Conservation (phyloP, 2,329 filamentous ascomycete genomes). For the Neofusicoccum ribis region DNA sequence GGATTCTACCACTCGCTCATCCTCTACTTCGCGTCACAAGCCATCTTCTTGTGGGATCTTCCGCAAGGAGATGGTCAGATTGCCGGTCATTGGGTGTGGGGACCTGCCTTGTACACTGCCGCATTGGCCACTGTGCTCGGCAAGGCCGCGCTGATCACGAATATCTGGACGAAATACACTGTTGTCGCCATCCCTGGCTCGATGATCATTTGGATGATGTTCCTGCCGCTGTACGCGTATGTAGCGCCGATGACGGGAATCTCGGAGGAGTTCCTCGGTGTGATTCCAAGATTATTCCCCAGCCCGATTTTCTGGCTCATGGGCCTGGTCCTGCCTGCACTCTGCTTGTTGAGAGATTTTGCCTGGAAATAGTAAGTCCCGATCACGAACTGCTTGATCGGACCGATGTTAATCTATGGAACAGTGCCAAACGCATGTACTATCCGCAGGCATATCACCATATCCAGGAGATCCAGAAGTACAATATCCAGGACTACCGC, state of each 20-base stretch:
- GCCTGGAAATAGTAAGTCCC: slow-evolving; percentile 80
- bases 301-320: slow-evolving; percentile 91
- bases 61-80: slow-evolving; percentile 75
- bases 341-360: slow-evolving; percentile 87
- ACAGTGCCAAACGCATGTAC: slow-evolving; percentile 85
- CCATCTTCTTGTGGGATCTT: slow-evolving; percentile 80
- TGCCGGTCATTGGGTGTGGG: slow-evolving; percentile 97
- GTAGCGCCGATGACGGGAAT: slow-evolving; percentile 81
- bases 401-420: not conserved
- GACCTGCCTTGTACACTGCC: slow-evolving; percentile 88
- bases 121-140: slow-evolving; percentile 91
- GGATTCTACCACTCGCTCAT: slow-evolving; percentile 94
- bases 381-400: not conserved
- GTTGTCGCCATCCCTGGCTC: slow-evolving; percentile 93
- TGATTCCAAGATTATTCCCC: slow-evolving; percentile 76
- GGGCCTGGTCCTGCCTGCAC: slow-evolving; percentile 72
- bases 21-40: slow-evolving; percentile 80
- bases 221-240: slow-evolving; percentile 83
- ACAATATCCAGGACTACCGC: slow-evolving; percentile 98
- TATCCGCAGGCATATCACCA: slow-evolving; percentile 94
- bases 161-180: slow-evolving; percentile 98
- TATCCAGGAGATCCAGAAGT: slow-evolving; percentile 99
- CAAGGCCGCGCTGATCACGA: slow-evolving; percentile 92
- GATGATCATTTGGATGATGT: slow-evolving; percentile 86
- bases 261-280: slow-evolving; percentile 80